Evolutionary conservation across 495 filamentous ascomycete species (phyloP).

Genomic region (Daldinia grandis): DNA sequence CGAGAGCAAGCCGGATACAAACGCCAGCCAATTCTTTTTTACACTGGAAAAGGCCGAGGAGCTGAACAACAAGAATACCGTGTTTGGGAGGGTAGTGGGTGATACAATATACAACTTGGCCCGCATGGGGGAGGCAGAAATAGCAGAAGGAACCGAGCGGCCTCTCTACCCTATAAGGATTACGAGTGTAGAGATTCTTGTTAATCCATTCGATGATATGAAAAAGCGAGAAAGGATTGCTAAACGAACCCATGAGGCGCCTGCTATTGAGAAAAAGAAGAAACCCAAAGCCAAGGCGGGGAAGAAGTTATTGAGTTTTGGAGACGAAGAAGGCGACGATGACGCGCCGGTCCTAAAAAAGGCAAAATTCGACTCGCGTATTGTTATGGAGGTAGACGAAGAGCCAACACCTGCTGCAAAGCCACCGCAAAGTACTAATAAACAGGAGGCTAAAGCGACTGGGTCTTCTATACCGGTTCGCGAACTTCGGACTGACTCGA

Average conservation of each 20-base stretch:
- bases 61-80: conserved; percentile 85
- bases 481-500: conserved; percentile 22
- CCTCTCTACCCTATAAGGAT: conserved; percentile 89
- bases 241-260: conserved; percentile 50
- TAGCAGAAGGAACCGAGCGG: conserved; percentile 80
- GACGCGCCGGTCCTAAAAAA: conserved; percentile 77
- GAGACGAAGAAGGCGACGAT: conserved; percentile 81
- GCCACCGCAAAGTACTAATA: conserved; percentile 37
- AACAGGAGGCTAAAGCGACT: conserved; percentile 44
- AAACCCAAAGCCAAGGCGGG: conserved; percentile 73
- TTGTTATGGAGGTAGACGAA: conserved; percentile 69
- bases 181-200: conserved; percentile 79
- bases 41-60: conserved; percentile 85
- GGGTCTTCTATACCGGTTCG: conserved; percentile 46
- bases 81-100: conserved; percentile 92
- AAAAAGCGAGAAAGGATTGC: conserved; percentile 69
- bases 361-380: conserved; percentile 87
- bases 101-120: conserved; percentile 96
- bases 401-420: conserved; percentile 42
- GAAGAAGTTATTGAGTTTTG: conserved; percentile 89
- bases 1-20: conserved; percentile 73
- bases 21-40: conserved; percentile 97
- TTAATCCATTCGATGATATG: conserved; percentile 91
- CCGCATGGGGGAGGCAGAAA: conserved; percentile 88
- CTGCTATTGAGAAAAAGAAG: conserved; percentile 68